Base-by-base conservation (phyloP, 2,329 filamentous ascomycete species). In the Ceratocystis smalleyi region DNA sequence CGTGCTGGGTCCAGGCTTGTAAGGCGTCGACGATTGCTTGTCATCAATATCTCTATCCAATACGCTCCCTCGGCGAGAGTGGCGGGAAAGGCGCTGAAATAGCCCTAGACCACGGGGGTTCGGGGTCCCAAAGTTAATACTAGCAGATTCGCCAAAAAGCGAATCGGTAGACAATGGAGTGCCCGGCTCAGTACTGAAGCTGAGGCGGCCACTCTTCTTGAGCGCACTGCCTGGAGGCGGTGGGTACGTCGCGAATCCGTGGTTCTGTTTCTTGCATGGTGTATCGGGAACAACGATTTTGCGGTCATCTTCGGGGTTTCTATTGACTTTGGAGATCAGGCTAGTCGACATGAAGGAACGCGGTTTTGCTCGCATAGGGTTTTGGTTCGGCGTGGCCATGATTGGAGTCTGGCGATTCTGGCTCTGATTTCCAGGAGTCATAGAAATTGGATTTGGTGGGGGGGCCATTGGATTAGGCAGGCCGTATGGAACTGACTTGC, bases 301-400 rank as follows among this genome's bases (percentile, higher is more conserved):
- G 74, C 80, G 76, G 75, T 71, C 77, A 62, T 89, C 82, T 69
- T 96, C 89, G 0, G 86, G 82, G 72, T 89, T 86, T 65, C 89
- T 86, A 71, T 94, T 95, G 74, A 95, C 89, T 76, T 99, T 99
- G 10, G 94, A 96, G 63, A 99, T 87, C 32, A 99, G 78, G 1
- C 92, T 91, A 0, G 94, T 97, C 1, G 94, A 97, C 79, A 90
- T 91, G 75, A 96, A 96, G n/a, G 64, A 59, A 7, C 66, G 63
- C 15, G 64, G 55, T 35, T 59, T 59, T 3, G 64, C 49, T 7
- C 62, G 65, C 40, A 67, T 24, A 24, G 64, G 59, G 57, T 59
- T 67, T 35, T 65, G 63, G n/a, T 61, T 59, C 24, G 63, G 63
- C 22, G 65, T 64, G 32, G 63, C 49, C 35, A 67, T 22, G 45